Base-by-base conservation (phyloP, 106 monocot genomes). In the Dendrobium catenatum region DNA sequence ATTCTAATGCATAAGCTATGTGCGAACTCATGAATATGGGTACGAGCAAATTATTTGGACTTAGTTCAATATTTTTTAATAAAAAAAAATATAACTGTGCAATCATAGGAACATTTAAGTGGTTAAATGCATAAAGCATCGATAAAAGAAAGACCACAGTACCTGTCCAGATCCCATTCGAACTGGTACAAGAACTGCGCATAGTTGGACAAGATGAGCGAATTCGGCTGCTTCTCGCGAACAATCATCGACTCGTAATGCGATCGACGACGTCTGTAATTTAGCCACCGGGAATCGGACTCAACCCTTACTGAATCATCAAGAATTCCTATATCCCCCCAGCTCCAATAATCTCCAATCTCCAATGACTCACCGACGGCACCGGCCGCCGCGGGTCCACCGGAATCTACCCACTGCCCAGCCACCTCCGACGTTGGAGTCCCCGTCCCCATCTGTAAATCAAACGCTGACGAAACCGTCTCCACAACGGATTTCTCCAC, bases 151-250 rank as follows among this genome's bases (percentile, higher is more conserved):
- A 74, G 19, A 6, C 13, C 13, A 9, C 11, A 18, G 73, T 81
- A 92, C 95, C 95, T 95, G 51, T 95, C 89, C 27, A 79, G 48
- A 81, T 95, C 95, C 11, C 86, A 83, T 68, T 87, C 87, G 75
- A 82, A 82, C 42, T 83, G 67, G 61, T 89, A 95, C 17, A 95
- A 83, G 79, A 95, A 84, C 83, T 95, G 95, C 0, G 92, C 95
- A 77, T 95, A 95, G 75, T 95, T 95, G 51, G 85, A 89, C 42
- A 95, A 89, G 68, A 95, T 74, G 73, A 92, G 61, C 8, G 94
- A 91, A 79, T 78, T 88, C 7, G 42, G 31, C 51, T 18, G 22
- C 42, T 83, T 78, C 42, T 79, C 87, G 13, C 42, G 67, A 24
- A 82, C 80, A 26, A 95, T 92, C 78, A 80, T 20, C 33, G 82